Percentiles rank a stretch among this genome's conserved stretches.
These are phyloP conservation scores for Chloromonas sp. DNA, from an alignment of 163 green algal genomes.

Conservation along the genomic window DNA sequence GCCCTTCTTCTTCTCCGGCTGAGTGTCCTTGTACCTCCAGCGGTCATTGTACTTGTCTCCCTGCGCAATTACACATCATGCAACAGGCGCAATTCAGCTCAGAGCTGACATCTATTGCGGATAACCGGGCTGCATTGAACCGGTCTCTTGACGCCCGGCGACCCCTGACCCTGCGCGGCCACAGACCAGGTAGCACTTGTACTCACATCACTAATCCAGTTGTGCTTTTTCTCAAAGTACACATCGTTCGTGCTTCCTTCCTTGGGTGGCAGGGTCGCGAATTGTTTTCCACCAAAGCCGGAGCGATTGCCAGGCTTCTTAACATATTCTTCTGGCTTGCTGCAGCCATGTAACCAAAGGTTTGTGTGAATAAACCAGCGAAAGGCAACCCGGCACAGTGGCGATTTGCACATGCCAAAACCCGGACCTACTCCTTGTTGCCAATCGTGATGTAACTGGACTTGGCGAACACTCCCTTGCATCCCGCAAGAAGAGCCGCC, in stretches of 20 bases:
- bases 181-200: neutral
- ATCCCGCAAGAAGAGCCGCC: conserved; percentile 50
- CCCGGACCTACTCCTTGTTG: conserved; percentile 32
- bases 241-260: conserved; percentile 56
- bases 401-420: no score
- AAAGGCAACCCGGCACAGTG: no score
- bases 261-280: conserved; percentile 46
- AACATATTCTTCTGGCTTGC: conserved; percentile 52
- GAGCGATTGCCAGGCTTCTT: conserved; percentile 28
- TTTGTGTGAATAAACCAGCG: no score
- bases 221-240: conserved; percentile 79
- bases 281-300: conserved; percentile 66
- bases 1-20: conserved; percentile 65
- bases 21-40: conserved; percentile 55
- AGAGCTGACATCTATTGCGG: neutral
- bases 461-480: conserved; percentile 70
- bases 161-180: no score
- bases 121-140: no score
- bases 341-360: conserved; percentile 15
- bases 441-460: conserved; percentile 66
- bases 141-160: no score
- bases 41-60: conserved; percentile 66
- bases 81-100: neutral
- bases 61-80: conserved; percentile 25
- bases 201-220: conserved; percentile 61